Evolutionary conservation across 441 rosid genomes (phyloP).

Genomic region (Macaranga tanarius): DNA sequence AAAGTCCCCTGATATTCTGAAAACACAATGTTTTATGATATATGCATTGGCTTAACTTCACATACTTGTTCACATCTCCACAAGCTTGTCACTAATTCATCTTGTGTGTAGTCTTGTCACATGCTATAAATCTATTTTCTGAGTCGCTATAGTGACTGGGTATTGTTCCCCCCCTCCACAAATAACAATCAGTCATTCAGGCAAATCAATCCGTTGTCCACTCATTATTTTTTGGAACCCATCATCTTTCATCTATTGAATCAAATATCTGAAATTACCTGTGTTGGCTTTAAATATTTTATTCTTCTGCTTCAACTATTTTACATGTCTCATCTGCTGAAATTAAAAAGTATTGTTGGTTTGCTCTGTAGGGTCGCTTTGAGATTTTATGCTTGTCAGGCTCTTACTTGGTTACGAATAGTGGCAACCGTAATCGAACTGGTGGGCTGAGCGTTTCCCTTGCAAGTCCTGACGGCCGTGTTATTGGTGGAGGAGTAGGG

Average conservation of each 20-base stretch:
- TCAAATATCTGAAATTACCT: neutral
- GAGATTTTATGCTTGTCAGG: conserved; percentile 85
- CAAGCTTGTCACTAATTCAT: neutral
- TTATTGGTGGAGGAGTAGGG: conserved; percentile 88
- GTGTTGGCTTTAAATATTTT: neutral
- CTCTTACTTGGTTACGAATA: conserved; percentile 57
- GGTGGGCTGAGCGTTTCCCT: conserved; percentile 82
- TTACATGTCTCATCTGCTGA: conserved; percentile 3
- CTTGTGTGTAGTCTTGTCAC: neutral
- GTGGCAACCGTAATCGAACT: conserved; percentile 54
- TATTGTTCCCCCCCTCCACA: neutral
- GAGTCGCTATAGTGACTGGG: neutral
- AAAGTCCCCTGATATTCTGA: neutral
- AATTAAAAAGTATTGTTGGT: neutral
- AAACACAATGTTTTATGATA: neutral
- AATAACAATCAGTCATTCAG: neutral
- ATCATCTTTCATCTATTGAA: neutral
- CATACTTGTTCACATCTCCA: neutral
- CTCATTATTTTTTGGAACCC: neutral
- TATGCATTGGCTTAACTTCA: no score
- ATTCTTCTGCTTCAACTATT: neutral
- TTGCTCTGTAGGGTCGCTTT: conserved; percentile 64
- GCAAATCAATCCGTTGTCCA: neutral
- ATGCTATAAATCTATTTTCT: neutral
- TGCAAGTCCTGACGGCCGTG: conserved; percentile 92